Base-by-base conservation (phyloP, 2,329 filamentous ascomycete genomes). In the Fusarium transvaalense region DNA sequence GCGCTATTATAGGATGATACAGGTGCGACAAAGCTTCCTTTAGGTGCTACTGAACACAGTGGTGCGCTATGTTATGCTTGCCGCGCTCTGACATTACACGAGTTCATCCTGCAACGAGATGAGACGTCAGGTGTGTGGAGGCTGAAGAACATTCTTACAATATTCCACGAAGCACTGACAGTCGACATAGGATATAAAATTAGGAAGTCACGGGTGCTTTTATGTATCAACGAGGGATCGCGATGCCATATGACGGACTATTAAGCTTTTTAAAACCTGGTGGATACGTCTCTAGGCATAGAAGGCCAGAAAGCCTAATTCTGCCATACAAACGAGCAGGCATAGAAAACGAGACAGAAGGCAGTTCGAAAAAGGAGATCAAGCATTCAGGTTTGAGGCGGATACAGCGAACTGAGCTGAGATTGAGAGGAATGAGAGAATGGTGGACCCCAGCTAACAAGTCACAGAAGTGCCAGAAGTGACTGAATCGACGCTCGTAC, bases 391-490 rank as follows among this genome's bases (percentile, higher is more conserved):
- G 35, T 52, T 13, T 17, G 17, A 31, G 35, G 45, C 48, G 58
- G 59, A 38, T 45, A 60, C n/a, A 29, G 37, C 35, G 23, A 29
- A 48, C 25, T 61, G 56, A 53, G 53, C 25, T 61, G 56, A 53
- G 53, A 58, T 58, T 67, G 68, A 60, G 52, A 67, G 68, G 62
- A 72, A 71, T 68, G 64, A 74, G 62, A 66, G 69, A 63, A 66
- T 27, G 64, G 68, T 50, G 61, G 56, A 46, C 59, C 69, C 68
- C 58, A 47, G 70, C 56, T 15, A 42, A 15, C 50, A 69, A 50
- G 61, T 57, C 48, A 55, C 35, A 60, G 53, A 72, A 65, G 62
- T 50, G 46, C 34, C 39, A 47, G 51, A 66, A 51, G 60, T 52
- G 56, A 43, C 45, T 41, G 53, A 66, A 46, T 63, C 41, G 46